Evolutionary conservation across 202 grass and related monocot genomes (phyloP), one percentile per base, ranked within the genome.

Genomic region (Schoenoplectus tabernaemontani): DNA sequence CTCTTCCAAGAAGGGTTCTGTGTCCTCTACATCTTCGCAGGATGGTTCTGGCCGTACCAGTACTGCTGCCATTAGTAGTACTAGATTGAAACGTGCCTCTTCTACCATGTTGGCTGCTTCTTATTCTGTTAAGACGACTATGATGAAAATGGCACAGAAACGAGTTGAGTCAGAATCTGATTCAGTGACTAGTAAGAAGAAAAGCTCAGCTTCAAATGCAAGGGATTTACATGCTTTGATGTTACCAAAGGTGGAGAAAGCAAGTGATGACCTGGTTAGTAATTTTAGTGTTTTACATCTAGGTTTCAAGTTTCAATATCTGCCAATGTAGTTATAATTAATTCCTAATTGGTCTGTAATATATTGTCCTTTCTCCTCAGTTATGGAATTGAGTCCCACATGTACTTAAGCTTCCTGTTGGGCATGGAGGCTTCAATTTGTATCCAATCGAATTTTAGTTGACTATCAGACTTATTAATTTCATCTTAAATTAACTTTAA

Each of bases 161-260:
- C 48, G 82, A 39, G 81, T 83, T 41, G 85, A 83, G 70, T 78
- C 66, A 26, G 59, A 75, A 65, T 90, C 91, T 69, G 73, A 75
- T 78, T 92, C 78, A 32, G 78, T 89, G 83, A 76, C 86, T 48
- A 83, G 68, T 61, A 81, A 87, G 83, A 92, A 83, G 78, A 98
- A 88, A 74, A 88, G 82, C 82, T 86, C 86, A 20, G 79, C 84
- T 83, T 78, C 84, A 53, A 83, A 90, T 17, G 85, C 78, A 32
- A 84, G 86, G 64, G 93, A 97, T 85, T 87, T 90, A 57, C 85
- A 87, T 30, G 87, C 90, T 80, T 90, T 94, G 83, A 92, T 98
- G 91, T 84, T 98, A 46, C 95, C 95, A 54, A 91, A 94, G 79
- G 91, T 98, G 82, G 95, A 98, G 53, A 98, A 89, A 77, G 84